These are phyloP conservation scores for Aspergillus affinis DNA, from an alignment of 495 filamentous ascomycete genomes.

Conservation along the genomic window DNA sequence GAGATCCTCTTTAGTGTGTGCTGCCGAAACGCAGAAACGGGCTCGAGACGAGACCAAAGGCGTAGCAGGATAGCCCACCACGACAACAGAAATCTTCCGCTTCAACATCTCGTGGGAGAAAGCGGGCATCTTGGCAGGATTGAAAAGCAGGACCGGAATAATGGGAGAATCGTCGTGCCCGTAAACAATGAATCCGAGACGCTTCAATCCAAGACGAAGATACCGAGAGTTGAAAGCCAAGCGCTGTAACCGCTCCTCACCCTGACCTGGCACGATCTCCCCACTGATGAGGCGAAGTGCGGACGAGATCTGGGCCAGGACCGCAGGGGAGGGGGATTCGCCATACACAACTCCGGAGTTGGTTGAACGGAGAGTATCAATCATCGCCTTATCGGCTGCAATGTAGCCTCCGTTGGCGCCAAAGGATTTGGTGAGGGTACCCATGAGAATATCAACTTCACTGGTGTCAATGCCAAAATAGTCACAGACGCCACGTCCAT, in stretches of 20 bases:
- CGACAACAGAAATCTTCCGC: conserved; percentile 96
- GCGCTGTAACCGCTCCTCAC: conserved; percentile 91
- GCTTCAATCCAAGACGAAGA: conserved; percentile 92
- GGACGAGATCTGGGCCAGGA: conserved; percentile 83
- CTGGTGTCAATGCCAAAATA: conserved; percentile 88
- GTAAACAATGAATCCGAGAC: conserved; percentile 93
- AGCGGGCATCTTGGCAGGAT: conserved; percentile 95
- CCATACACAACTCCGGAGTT: conserved; percentile 87
- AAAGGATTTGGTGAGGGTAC: conserved; percentile 96
- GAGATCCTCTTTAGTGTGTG: conserved; percentile 97
- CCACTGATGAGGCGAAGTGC: conserved; percentile 85
- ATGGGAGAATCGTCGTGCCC: conserved; percentile 98
- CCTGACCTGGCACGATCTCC: conserved; percentile 84
- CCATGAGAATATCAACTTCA: conserved; percentile 96
- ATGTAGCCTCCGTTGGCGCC: conserved; percentile 98
- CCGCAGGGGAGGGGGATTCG: conserved; percentile 82
- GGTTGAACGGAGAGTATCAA: conserved; percentile 81
- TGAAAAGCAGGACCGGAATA: conserved; percentile 89
- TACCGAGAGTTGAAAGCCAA: conserved; percentile 99
- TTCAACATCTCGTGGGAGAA: conserved; percentile 98
- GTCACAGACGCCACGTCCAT: conserved; percentile 90
- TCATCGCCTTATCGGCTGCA: conserved; percentile 84
- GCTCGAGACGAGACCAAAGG: conserved; percentile 91
- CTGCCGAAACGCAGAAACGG: conserved; percentile 91
- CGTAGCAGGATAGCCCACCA: conserved; percentile 97